Evolutionary conservation across 2,329 filamentous ascomycete species (phyloP), one percentile per base, ranked within the genome.

Genomic region (Ascochyta fabae): DNA sequence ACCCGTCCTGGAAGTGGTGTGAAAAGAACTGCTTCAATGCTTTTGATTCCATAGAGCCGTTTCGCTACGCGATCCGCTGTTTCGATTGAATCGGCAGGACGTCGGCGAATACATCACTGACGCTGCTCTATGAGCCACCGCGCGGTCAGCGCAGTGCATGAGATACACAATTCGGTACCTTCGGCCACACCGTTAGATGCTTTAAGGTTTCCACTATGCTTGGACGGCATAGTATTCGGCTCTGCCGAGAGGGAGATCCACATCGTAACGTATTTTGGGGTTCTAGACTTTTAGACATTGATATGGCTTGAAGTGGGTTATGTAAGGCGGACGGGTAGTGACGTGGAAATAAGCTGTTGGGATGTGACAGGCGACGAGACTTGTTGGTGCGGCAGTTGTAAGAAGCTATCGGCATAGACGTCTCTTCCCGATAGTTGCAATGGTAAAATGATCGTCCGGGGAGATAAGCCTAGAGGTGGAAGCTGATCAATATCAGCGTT

Each of bases 261-360:
- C 45, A 35, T 15, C 15, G 39, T 29, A 27, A 39, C 9, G 39
- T 23, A 5, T 34, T 9, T n/a, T 12, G 23, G 4, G 24, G 53
- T 56, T 56, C 47, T 50, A 36, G 47, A 47, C 47, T 26, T 38
- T n/a, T 39, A 13, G 2, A 1, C 26, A 12, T 27, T 26, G 24
- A 22, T 48, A 19, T 16, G n/a, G 24, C 24, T 46, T 26, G 26
- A 44, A 8, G 46, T 41, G 15, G 35, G 43, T 23, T 19, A 29
- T 16, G 42, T 35, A 27, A 36, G n/a, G 23, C 27, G 24, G 7
- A 10, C 3, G 27, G n/a, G 36, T 22, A 19, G 47, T 51, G 47
- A 56, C 47, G 53, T 56, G 50, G 42, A 5, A 9, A 9, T 33
- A 19, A 36, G 35, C 8, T 42, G 47, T 42, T 50, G 46, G 33